Evolutionary conservation across 2,329 filamentous ascomycete genomes (phyloP), one percentile per base, ranked within the genome.

Genomic region (Pyrenophora seminiperda): DNA sequence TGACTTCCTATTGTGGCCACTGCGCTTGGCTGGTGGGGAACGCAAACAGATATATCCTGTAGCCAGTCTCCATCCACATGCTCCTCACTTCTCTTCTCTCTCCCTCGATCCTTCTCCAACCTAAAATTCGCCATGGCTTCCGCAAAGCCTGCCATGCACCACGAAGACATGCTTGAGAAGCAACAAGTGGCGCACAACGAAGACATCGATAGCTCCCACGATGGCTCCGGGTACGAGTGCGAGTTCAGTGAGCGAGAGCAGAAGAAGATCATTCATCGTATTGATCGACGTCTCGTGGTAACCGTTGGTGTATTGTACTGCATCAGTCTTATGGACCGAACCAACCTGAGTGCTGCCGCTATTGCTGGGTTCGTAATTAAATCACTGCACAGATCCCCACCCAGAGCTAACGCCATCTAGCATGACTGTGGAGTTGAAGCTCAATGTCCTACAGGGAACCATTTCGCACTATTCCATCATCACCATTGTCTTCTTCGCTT

Each of bases 311-410:
- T 81, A 57, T 81, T 91, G 75, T 92, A 92, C 72, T 90, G 87
- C 67, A 79, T 90, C 61, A 87, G 83, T 57, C 75, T 93, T 51
- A 89, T 93, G 84, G 90, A 94, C 66, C 79, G 90, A 24, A 90
- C 87, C 2, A 93, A 93, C 71, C 74, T 92, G 67, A 83, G 83
- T n/a, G 78, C 83, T 17, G 89, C 88, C 32, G 83, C 83, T 37
- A 87, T 93, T 67, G 89, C 90, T 15, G 89, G 81, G 79, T 81
- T 64, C 47, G 67, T 59, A 11, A 14, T 31, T 4, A 13, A 15
- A 15, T 11, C 3, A 20, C 9, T 47, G 67, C 18, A 41, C 53
- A 3, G 11, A 9, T 5, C 22, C 2, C 9, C 6, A 11, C 20
- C 24, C 19, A 4, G 14, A 52, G 17, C 64, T 78, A 44, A 71